phyloP scores from a whole-genome alignment of 441 rosid species.

The Kokia cookei region DNA sequence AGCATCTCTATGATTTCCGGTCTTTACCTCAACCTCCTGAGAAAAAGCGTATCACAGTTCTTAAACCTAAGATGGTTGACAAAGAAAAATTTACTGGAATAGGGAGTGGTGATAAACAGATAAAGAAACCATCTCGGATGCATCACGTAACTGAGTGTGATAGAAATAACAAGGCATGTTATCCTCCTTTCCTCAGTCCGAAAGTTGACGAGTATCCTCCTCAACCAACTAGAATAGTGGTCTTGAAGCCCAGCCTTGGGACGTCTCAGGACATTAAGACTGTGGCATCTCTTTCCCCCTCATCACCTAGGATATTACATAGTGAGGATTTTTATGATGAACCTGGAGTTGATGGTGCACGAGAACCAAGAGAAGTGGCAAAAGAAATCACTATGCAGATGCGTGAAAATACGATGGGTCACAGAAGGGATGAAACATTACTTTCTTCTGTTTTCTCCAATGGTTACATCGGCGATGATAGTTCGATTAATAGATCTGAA shows the following conservation, averaged over 20 bases:
- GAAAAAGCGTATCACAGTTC: constrained; percentile 84
- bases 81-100: constrained; percentile 37
- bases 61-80: constrained; percentile 69
- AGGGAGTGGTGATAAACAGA: constrained; percentile 37
- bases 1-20: constrained; percentile 44
- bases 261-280: constrained; percentile 43
- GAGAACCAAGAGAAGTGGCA: constrained; percentile 59
- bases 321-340: constrained; percentile 36
- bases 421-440: constrained; percentile 17
- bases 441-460: constrained; percentile 77
- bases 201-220: constrained; percentile 41
- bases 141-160: constrained; percentile 42
- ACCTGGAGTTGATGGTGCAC: constrained; percentile 41
- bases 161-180: constrained; percentile 29
- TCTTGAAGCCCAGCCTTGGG: constrained; percentile 81
- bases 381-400: constrained; percentile 45
- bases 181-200: constrained; percentile 34
- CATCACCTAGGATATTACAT: constrained; percentile 35
- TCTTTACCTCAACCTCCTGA: constrained; percentile 50
- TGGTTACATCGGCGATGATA: constrained; percentile 70
- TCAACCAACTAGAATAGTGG: constrained; percentile 81
- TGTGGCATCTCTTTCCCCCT: constrained; percentile 36
- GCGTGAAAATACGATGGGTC: constrained; percentile 35
- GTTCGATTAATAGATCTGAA: constrained; percentile 72
- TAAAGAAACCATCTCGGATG: constrained; percentile 34